These are phyloP conservation scores for Cladosporium sphaerospermum DNA, from an alignment of 2,329 filamentous ascomycete species.

Conservation along the genomic window DNA sequence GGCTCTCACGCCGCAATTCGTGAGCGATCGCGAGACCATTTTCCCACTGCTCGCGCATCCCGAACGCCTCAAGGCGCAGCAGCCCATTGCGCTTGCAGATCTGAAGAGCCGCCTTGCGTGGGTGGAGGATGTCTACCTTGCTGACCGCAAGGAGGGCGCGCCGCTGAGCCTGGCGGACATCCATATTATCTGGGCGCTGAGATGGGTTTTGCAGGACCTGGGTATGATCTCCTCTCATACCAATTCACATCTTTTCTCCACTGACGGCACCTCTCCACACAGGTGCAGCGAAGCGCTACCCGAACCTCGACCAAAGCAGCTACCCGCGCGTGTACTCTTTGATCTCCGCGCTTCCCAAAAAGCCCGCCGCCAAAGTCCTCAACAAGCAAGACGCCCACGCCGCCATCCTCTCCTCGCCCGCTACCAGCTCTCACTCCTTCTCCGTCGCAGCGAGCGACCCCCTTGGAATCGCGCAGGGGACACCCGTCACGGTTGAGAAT, in stretches of 20 bases:
- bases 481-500: slow-evolving; percentile 12
- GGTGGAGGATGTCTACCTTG: slow-evolving; percentile 19
- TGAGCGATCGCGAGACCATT: slow-evolving; percentile 15
- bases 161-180: slow-evolving; percentile 18
- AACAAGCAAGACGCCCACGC: too few species aligned
- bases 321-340: slow-evolving; percentile 16
- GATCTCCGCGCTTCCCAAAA: slow-evolving; percentile 9
- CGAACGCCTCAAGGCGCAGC: slow-evolving; percentile 8
- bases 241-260: neutral
- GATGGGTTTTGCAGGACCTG: slow-evolving; percentile 3
- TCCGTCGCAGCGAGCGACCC: neutral
- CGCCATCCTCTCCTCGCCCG: too few species aligned
- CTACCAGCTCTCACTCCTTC: too few species aligned
- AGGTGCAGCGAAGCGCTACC: neutral
- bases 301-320: neutral
- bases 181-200: slow-evolving; percentile 11
- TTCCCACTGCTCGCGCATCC: slow-evolving; percentile 11
- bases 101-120: slow-evolving; percentile 16
- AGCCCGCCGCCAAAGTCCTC: too few species aligned
- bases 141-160: slow-evolving; percentile 16
- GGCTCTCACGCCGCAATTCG: slow-evolving; percentile 12
- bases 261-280: neutral
- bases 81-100: slow-evolving; percentile 13
- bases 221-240: neutral
- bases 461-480: slow-evolving; percentile 11